Evolutionary conservation across 139 green algal species (phyloP), one percentile per base, ranked within the genome.

Genomic region (Picochlorum costavermella): DNA sequence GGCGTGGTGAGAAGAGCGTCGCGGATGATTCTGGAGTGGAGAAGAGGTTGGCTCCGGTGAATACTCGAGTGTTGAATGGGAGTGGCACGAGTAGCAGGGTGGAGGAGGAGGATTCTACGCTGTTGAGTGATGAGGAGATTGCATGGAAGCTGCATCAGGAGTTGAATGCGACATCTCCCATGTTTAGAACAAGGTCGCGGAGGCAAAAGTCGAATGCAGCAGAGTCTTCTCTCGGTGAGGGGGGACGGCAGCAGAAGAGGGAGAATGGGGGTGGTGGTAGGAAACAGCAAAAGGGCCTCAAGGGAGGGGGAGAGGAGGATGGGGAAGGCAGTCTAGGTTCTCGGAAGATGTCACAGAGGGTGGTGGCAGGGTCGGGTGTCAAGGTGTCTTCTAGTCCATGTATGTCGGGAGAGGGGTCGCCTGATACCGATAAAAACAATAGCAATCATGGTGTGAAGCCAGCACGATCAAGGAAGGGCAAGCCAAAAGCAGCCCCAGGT

Each of bases 71-170:
- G 33, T 40, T 40, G 33, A 40, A 40, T 40, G 33, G 33, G 5
- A 40, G 33, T 40, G 33, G 33, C 5, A 13, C 33, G 33, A 40
- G 33, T 40, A 40, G 33, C 33, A 40, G 33, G 11, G 33, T 8
- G 33, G 46, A 20, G 46, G n/a, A 55, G 0, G 46, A 55, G n/a
- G 46, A 55, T 59, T 20, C 51, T 31, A 59, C 60, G 28, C 33
- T 40, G 33, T 13, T 40, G 33, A 40, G 33, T 53, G 83, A 89
- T 29, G 82, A 84, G 58, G 71, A 89, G 65, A 43, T 89, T 31
- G 83, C 83, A 1, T 74, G 83, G 20, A 69, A 75, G 1, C 70
- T 89, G 53, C 83, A 89, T 60, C 71, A 84, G 30, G 67, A 75
- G 69, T 63, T 75, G 4, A 75, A 75, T 49, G 56, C 63, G 9